Percentiles rank a stretch among this genome's conserved stretches.
Conservation (phyloP, 2,329 filamentous ascomycete genomes). For the Diplodia corticola region DNA sequence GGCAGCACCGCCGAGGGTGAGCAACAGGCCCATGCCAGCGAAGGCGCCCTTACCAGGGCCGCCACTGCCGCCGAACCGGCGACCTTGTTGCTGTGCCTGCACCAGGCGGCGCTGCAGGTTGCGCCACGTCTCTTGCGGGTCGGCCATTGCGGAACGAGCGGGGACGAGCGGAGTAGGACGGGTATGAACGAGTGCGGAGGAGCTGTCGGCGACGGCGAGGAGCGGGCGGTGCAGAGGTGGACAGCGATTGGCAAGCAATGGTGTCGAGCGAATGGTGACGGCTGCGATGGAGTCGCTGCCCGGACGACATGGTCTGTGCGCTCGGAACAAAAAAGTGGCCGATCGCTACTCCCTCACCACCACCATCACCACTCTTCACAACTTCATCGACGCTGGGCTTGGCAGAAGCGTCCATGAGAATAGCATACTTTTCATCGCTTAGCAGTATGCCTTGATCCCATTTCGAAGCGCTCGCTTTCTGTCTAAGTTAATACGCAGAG, state of each 20-base stretch:
- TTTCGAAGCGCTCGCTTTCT: no score
- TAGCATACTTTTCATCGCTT: no score
- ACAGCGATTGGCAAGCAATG: constrained; percentile 4
- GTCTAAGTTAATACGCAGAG: no score
- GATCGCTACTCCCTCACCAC: not conserved
- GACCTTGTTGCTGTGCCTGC: constrained; percentile 48
- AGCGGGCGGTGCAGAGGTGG: not conserved
- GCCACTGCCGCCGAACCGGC: constrained; percentile 36
- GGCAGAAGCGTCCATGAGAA: no score
- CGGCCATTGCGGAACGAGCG: constrained; percentile 30
- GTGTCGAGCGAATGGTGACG: constrained; percentile 7
- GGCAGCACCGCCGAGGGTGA: constrained; percentile 57
- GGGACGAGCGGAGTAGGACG: not conserved
- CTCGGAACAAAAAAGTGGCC: constrained; percentile 16
- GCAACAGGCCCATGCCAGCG: constrained; percentile 55
- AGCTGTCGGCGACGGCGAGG: not conserved
- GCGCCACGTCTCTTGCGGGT: constrained; percentile 67
- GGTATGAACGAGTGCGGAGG: not conserved
- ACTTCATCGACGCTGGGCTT: no score
- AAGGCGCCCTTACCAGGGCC: constrained; percentile 53
- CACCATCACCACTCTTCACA: no score
- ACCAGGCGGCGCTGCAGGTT: constrained; percentile 63
- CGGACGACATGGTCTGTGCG: not conserved
- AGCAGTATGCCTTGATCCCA: no score
- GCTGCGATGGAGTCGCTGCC: not conserved